Percentiles rank a stretch among this genome's conserved stretches.
Conservation (phyloP, 2,329 filamentous ascomycete genomes). For the Aspergillus sp. region DNA sequence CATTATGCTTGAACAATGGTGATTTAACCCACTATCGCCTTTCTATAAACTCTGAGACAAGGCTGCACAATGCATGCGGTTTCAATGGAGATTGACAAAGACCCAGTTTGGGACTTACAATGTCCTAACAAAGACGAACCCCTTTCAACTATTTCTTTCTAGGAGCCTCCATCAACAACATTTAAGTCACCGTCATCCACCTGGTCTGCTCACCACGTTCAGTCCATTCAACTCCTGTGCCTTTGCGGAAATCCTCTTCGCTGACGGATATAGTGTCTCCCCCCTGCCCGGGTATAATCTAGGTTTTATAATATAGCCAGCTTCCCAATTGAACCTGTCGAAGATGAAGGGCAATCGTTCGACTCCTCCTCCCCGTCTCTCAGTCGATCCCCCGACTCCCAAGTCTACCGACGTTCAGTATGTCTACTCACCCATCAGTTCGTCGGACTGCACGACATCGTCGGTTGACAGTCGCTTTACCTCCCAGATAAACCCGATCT, state of each 20-base stretch:
- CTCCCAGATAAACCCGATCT: constrained; percentile 10
- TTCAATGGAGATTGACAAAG: neutral
- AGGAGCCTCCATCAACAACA: neutral
- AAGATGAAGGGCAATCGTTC: neutral
- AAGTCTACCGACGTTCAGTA: neutral
- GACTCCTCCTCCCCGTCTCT: neutral
- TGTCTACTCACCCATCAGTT: neutral
- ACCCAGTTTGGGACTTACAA: neutral
- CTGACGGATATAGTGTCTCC: too few relatives aligned
- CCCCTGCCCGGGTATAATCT: too few relatives aligned
- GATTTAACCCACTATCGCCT: neutral
- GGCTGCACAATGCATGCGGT: neutral
- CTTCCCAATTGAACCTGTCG: too few relatives aligned
- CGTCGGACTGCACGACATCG: neutral
- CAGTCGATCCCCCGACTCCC: neutral
- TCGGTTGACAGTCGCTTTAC: neutral
- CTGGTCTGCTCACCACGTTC: neutral
- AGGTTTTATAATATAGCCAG: too few relatives aligned
- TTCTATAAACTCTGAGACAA: neutral
- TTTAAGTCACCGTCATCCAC: neutral
- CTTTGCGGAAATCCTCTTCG: too few relatives aligned
- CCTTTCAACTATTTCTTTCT: neutral
- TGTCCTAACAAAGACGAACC: neutral
- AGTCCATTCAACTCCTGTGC: neutral
- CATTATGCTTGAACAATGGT: neutral